Evolutionary conservation across 345 rosid genomes (phyloP), one percentile per base, ranked within the genome.

Genomic region (Lepidium sativum): DNA sequence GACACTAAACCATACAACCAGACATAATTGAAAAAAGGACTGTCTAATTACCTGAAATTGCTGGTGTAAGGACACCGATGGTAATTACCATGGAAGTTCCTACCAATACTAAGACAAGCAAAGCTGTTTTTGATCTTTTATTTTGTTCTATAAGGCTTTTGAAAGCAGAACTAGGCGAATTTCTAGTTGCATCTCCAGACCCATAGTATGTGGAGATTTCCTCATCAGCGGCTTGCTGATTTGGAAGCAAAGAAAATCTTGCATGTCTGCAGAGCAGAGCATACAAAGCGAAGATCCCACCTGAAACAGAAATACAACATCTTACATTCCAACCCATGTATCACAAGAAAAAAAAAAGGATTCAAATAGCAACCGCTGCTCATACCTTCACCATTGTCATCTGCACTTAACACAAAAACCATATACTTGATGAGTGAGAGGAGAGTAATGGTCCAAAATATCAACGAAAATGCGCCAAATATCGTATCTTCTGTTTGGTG

Each of bases 331-430:
- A 34, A 74, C 16, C 40, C 0, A 61, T 2, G 25, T 45, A 47
- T n/a, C 9, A 11, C 9, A 7, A 40, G 69, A 53, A 43, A 34
- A 8, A n/a, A n/a, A 48, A 37, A n/a, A 2, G 20, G 16, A 41
- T 21, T 54, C 8, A 27, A 49, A 42, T 18, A 39, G 31, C 21
- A 74, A 32, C 2, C 1, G 2, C 10, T 20, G 56, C 35, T 29
- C 70, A 71, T 76, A 94, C 99, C 99, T 86, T 84, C 96, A 52
- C 95, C 90, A 67, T 90, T 90, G 70, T 94, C 99, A 56, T 88
- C 81, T 3, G 79, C 82, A 54, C 67, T 77, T 71, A 90, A 63
- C 74, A 84, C 80, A 69, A 86, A 73, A 57, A 81, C 64, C 48
- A 62, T 82, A 77, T 90, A 86, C 80, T 90, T 94, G 70, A 82